phyloP scores from a whole-genome alignment of 75 land plant species.

The Gnetum montanum region DNA sequence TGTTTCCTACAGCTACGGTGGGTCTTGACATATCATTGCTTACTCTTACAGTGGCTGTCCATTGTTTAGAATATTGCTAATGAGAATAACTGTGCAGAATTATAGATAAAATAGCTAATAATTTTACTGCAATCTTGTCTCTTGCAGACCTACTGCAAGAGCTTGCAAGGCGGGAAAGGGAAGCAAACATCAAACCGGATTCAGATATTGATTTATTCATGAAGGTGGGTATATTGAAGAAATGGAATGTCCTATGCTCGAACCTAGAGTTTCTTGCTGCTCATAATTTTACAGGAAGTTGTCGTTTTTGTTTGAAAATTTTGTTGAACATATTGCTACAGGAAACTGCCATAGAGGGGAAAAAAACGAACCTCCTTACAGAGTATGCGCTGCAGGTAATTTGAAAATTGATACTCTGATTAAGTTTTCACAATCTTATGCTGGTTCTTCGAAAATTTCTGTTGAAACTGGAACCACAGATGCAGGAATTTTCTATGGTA shows the following conservation, averaged over 20 bases:
- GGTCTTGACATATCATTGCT: neutral
- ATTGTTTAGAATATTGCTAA: neutral
- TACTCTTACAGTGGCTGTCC: neutral
- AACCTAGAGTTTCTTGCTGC: no score
- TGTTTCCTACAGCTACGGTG: slow-evolving; percentile 18
- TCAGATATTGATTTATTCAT: slow-evolving; percentile 34
- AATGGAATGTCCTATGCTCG: no score
- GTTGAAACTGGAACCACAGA: neutral
- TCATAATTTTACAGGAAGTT: no score
- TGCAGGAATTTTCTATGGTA: neutral
- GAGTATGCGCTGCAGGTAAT: slow-evolving; percentile 39
- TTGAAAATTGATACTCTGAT: neutral
- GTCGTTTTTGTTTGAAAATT: neutral
- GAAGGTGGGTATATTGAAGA: slow-evolving; percentile 15
- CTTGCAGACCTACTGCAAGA: slow-evolving; percentile 27
- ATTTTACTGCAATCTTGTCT: no score
- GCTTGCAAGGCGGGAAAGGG: slow-evolving; percentile 26
- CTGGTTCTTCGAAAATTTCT: neutral
- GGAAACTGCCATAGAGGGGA: slow-evolving; percentile 33
- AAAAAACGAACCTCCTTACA: slow-evolving; percentile 20
- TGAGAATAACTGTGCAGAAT: no score
- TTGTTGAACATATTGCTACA: neutral
- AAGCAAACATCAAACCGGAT: slow-evolving; percentile 31
- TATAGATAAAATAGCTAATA: no score
- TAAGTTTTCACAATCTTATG: neutral